Evolutionary conservation across 306 rosid genomes (phyloP).

Genomic region (Cicer cuneatum): DNA sequence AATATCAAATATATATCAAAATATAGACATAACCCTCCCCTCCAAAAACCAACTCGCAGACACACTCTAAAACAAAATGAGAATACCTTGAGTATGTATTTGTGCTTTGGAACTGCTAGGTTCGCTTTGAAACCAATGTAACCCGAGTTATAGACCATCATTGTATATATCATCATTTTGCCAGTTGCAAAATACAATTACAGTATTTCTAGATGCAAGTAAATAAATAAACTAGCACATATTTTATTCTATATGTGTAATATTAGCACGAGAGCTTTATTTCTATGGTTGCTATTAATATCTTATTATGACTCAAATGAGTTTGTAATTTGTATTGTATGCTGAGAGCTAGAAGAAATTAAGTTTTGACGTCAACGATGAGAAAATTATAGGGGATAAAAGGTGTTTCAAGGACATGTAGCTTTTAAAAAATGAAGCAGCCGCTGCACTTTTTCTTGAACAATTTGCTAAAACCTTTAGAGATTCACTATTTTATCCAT

Average conservation of each 20-base stretch:
- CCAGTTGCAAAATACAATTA: conserved; percentile 20
- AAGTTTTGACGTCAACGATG: background rate
- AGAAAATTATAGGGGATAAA: background rate
- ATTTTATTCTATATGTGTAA: background rate
- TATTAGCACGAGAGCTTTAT: background rate
- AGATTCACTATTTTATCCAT: conserved; percentile 21
- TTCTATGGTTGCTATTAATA: background rate
- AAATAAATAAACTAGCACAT: conserved; percentile 6
- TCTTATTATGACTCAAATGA: background rate
- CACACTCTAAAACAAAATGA: background rate
- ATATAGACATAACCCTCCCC: too few species aligned
- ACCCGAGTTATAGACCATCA: background rate
- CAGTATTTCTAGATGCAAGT: background rate
- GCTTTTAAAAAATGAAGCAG: conserved; percentile 15
- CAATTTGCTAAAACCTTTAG: background rate
- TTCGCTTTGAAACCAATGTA: conserved; percentile 4
- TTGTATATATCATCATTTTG: background rate
- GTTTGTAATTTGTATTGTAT: background rate
- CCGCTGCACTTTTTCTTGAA: conserved; percentile 2
- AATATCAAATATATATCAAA: too few species aligned
- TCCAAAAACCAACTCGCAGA: too few species aligned
- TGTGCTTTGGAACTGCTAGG: conserved; percentile 5
- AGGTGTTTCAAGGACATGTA: conserved; percentile 2
- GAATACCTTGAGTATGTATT: conserved; percentile 29
- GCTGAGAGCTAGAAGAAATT: background rate